Percentiles rank a stretch among this genome's conserved stretches.
Conservation (phyloP, 306 rosid genomes). For the Prunus fruticosa region DNA sequence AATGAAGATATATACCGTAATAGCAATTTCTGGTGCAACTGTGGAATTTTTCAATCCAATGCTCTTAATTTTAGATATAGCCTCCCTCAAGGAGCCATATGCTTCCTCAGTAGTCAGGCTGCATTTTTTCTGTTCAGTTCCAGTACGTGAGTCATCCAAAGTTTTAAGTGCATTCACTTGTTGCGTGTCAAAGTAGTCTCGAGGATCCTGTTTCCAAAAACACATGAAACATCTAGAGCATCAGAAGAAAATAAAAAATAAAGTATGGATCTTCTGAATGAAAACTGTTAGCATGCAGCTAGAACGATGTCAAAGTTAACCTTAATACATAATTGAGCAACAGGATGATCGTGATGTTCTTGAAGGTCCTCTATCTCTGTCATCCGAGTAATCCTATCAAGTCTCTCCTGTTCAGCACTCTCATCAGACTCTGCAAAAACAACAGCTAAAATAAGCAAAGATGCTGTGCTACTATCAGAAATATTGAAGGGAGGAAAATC, state of each 20-base stretch:
- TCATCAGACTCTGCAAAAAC: conserved; percentile 52
- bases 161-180: conserved; percentile 82
- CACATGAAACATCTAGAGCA: conserved; percentile 14
- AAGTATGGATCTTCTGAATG: background rate
- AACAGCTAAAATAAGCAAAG: conserved; percentile 24
- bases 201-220: conserved; percentile 72
- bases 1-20: conserved; percentile 46
- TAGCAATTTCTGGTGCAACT: conserved; percentile 66
- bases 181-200: conserved; percentile 93
- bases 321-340: conserved; percentile 91
- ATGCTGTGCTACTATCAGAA: background rate
- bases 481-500: background rate
- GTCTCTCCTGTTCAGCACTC: conserved; percentile 53
- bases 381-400: conserved; percentile 67
- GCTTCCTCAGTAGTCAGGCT: conserved; percentile 71
- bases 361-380: conserved; percentile 87
- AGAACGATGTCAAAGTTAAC: conserved; percentile 36
- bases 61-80: conserved; percentile 65
- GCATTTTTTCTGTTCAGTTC: conserved; percentile 56
- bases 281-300: background rate
- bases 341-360: conserved; percentile 54
- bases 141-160: conserved; percentile 66
- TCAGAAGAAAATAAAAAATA: background rate
- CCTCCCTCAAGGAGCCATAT: conserved; percentile 59
- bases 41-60: conserved; percentile 68